Percentiles rank a stretch among this genome's conserved stretches.
These are phyloP conservation scores for Fragaria ananassa DNA, from an alignment of 306 rosid genomes.

Conservation along the genomic window DNA sequence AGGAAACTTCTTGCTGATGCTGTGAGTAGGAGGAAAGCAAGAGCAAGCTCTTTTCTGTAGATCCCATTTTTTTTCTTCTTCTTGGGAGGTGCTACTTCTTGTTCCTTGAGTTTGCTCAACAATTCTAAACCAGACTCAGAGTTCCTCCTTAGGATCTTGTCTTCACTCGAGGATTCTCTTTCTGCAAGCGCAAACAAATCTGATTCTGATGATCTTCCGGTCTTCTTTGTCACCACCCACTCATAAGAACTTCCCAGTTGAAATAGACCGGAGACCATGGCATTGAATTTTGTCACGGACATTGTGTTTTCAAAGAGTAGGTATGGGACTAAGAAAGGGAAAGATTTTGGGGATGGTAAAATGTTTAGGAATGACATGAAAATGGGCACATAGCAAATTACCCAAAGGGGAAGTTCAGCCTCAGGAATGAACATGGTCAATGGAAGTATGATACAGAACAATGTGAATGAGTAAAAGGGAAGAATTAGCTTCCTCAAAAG, in stretches of 20 bases:
- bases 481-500: constrained; percentile 87
- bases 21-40: constrained; percentile 84
- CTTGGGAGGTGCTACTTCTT: constrained; percentile 36
- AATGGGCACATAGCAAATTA: constrained; percentile 86
- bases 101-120: constrained; percentile 57
- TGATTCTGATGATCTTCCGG: constrained; percentile 91
- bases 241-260: constrained; percentile 96
- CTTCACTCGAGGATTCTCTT: constrained; percentile 69
- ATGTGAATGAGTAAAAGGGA: constrained; percentile 96
- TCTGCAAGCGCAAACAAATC: constrained; percentile 77
- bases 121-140: constrained; percentile 83
- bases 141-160: constrained; percentile 69
- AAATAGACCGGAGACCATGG: constrained; percentile 93
- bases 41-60: constrained; percentile 86
- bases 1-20: constrained; percentile 89
- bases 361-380: constrained; percentile 89
- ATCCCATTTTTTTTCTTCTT: constrained; percentile 73
- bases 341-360: constrained; percentile 92
- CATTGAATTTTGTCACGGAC: constrained; percentile 99
- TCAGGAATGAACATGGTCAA: constrained; percentile 96
- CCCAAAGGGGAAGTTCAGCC: constrained; percentile 95
- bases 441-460: constrained; percentile 90
- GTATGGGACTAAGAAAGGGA: constrained; percentile 90
- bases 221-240: constrained; percentile 98
- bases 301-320: constrained; percentile 97